Percentiles rank a stretch among this genome's conserved stretches.
Evolutionary conservation across 2,329 filamentous ascomycete genomes (phyloP).

Genomic region (Drechslerella stenobrocha): DNA sequence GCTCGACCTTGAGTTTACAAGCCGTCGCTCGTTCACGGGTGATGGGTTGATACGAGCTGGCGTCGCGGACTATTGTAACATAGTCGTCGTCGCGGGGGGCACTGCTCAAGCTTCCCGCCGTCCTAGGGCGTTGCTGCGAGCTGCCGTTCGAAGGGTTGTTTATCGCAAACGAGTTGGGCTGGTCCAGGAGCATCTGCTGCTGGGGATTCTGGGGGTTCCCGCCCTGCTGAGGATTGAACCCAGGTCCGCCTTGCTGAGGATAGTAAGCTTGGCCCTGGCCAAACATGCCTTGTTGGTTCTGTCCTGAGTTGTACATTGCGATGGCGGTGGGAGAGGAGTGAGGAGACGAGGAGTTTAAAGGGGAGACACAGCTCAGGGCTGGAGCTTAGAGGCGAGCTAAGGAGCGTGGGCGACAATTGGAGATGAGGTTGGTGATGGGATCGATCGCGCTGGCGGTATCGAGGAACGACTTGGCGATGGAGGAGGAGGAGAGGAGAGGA

Average conservation of each 20-base stretch:
- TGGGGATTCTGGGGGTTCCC: conserved; percentile 79
- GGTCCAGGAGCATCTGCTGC: conserved; percentile 95
- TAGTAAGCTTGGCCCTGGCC: conserved; percentile 54
- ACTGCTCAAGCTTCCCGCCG: conserved; percentile 80
- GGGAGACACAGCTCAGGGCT: conserved; percentile 35
- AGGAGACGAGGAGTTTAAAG: conserved; percentile 37
- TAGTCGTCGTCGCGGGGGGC: conserved; percentile 85
- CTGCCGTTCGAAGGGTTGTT: conserved; percentile 58
- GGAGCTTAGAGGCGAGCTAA: conserved; percentile 10
- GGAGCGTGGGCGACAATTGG: background rate
- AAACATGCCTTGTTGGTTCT: conserved; percentile 45
- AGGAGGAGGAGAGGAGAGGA: conserved; percentile 12
- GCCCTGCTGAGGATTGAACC: conserved; percentile 58
- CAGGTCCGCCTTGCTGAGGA: conserved; percentile 59
- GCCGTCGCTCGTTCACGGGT: conserved; percentile 73
- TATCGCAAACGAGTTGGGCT: conserved; percentile 71
- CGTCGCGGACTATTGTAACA: conserved; percentile 68
- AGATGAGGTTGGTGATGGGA: background rate
- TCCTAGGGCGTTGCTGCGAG: conserved; percentile 76
- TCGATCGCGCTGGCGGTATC: conserved; percentile 10
- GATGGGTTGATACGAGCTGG: conserved; percentile 70
- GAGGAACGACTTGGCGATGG: conserved; percentile 14
- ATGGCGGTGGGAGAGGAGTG: background rate
- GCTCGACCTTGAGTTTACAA: conserved; percentile 67
- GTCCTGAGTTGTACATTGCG: conserved; percentile 36